phyloP scores from a whole-genome alignment of 768 basidiomycete genomes.

The Termitomyces sp. region DNA sequence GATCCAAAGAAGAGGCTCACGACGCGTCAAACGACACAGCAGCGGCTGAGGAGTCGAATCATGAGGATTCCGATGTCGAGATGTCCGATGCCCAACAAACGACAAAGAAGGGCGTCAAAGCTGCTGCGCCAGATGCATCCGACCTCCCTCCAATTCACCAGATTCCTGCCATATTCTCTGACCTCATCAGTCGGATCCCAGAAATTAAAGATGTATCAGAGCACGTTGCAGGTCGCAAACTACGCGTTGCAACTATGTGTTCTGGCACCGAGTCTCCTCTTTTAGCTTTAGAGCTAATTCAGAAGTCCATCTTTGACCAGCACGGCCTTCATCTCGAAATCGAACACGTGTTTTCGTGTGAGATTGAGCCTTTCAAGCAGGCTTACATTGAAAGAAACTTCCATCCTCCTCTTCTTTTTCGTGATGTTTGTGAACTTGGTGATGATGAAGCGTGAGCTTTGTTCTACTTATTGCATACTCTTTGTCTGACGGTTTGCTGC shows the following conservation, averaged over 20 bases:
- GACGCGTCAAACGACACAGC: constrained; percentile 28
- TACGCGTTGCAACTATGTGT: constrained; percentile 96
- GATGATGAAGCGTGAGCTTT: constrained; percentile 67
- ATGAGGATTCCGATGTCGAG: constrained; percentile 30
- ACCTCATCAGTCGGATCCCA: constrained; percentile 65
- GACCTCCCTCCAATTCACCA: constrained; percentile 75
- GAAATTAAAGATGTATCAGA: constrained; percentile 64
- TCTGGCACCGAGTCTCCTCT: constrained; percentile 96
- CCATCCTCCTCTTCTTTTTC: constrained; percentile 85
- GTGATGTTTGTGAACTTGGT: constrained; percentile 91
- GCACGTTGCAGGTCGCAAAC: constrained; percentile 70
- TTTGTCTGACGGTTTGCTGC: constrained; percentile 9
- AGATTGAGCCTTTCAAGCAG: constrained; percentile 96
- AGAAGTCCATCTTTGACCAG: constrained; percentile 68
- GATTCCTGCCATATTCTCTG: constrained; percentile 69
- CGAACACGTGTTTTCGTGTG: constrained; percentile 95
- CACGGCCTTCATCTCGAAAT: constrained; percentile 63
- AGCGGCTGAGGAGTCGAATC: constrained; percentile 29
- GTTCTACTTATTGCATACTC: neutral
- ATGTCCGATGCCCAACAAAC: constrained; percentile 27
- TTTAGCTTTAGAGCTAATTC: constrained; percentile 83
- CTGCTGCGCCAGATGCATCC: constrained; percentile 54
- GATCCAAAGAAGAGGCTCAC: constrained; percentile 31
- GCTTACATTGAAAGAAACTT: constrained; percentile 98
- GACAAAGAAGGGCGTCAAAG: constrained; percentile 33